Conservation (phyloP, 139 green algal genomes). For the Micromonas commoda region DNA sequence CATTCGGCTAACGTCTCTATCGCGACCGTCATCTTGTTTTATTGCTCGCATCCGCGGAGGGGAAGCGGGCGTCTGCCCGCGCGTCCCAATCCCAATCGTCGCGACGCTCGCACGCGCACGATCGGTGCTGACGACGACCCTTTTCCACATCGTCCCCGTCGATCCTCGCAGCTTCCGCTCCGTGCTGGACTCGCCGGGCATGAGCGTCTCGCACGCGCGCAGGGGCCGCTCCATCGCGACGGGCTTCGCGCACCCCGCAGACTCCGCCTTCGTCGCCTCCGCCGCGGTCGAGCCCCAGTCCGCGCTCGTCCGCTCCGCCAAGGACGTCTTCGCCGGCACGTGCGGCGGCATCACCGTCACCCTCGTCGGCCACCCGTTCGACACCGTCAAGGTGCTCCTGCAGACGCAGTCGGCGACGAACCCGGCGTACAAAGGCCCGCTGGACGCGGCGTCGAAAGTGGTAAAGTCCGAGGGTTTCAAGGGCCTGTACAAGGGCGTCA, state of each 20-base stretch:
- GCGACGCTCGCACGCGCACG: too few species aligned
- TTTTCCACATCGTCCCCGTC: too few species aligned
- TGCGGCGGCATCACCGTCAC: constrained; percentile 83
- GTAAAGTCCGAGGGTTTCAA: constrained; percentile 77
- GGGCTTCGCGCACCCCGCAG: neutral
- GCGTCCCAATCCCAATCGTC: too few species aligned
- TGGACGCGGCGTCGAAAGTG: constrained; percentile 86
- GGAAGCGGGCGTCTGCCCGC: too few species aligned
- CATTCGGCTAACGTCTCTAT: too few species aligned
- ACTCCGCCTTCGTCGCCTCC: neutral
- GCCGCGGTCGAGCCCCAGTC: neutral
- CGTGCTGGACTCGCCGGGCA: neutral
- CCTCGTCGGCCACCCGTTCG: constrained; percentile 61
- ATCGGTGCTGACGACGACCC: too few species aligned
- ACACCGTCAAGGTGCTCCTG: constrained; percentile 65
- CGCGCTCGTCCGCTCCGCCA: constrained; percentile 42
- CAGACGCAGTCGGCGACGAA: constrained; percentile 79
- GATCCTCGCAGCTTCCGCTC: neutral
- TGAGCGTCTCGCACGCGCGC: neutral
- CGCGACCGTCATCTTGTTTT: too few species aligned
- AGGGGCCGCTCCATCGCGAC: neutral
- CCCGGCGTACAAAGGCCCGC: constrained; percentile 76
- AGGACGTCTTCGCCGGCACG: constrained; percentile 70
- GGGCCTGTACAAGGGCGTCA: constrained; percentile 90
- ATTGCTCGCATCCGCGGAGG: too few species aligned